These are phyloP conservation scores for Cordyceps cateniannulata DNA, from an alignment of 2,329 filamentous ascomycete species.

Conservation along the genomic window DNA sequence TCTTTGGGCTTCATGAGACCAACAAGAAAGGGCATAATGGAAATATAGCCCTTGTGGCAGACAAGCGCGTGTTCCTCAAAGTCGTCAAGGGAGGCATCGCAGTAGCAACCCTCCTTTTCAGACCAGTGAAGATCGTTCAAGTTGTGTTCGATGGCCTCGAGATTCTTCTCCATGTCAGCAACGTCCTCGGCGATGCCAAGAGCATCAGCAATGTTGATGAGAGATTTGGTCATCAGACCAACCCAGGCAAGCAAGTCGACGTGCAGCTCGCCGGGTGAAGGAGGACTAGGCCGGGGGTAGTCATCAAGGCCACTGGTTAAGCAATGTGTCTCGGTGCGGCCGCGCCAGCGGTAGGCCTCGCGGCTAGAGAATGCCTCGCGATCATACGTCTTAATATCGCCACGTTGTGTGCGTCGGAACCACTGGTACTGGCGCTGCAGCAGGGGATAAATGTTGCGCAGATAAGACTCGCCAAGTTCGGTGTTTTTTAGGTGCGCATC, in stretches of 20 bases:
- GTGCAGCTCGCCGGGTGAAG: slow-evolving; percentile 92
- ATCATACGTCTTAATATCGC: slow-evolving; percentile 87
- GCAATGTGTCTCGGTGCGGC: slow-evolving; percentile 78
- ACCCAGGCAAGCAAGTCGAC: slow-evolving; percentile 95
- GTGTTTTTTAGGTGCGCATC: slow-evolving; percentile 61
- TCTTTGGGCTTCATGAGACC: slow-evolving; percentile 71
- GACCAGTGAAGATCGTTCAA: slow-evolving; percentile 94
- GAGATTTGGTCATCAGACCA: slow-evolving; percentile 87
- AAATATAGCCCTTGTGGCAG: slow-evolving; percentile 95
- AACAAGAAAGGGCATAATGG: slow-evolving; percentile 84
- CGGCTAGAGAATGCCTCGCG: slow-evolving; percentile 81
- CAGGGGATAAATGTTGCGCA: slow-evolving; percentile 75
- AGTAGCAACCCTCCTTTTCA: slow-evolving; percentile 72
- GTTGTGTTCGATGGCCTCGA: slow-evolving; percentile 75
- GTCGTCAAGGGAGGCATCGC: slow-evolving; percentile 90
- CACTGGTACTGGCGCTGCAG: slow-evolving; percentile 87
- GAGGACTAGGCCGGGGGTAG: slow-evolving; percentile 88
- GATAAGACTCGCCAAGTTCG: slow-evolving; percentile 62
- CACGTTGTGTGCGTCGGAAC: slow-evolving; percentile 88
- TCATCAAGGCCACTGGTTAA: slow-evolving; percentile 93
- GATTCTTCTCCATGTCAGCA: slow-evolving; percentile 62
- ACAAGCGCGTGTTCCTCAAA: slow-evolving; percentile 86
- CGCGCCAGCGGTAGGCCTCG: slow-evolving; percentile 93
- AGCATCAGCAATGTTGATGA: slow-evolving; percentile 70
- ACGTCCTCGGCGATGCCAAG: slow-evolving; percentile 74